Evolutionary conservation across 495 filamentous ascomycete species (phyloP), one percentile per base, ranked within the genome.

Genomic region (Articulospora tetracladia): DNA sequence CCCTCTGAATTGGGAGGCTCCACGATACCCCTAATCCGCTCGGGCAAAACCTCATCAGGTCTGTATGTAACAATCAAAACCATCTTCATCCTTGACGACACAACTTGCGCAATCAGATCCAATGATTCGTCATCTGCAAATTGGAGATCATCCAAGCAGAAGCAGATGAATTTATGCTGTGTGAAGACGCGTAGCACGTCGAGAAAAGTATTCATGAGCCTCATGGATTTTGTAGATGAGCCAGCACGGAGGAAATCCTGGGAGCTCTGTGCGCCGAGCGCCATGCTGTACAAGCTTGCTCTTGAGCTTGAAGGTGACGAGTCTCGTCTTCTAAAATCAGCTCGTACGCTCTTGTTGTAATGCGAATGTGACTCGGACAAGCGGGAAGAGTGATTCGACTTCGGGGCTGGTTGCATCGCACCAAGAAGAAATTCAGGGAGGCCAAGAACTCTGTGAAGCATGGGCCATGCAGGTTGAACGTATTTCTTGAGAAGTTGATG

Each of bases 111-210:
- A 24, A 96, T 84, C 58, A 96, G 74, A 49, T 96, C 90, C 36
- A 91, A 72, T 3, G 87, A 92, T 65, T 97, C 92, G 48, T 89
- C 83, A 65, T 97, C 92, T 19, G 91, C 90, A 68, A 87, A 91
- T 64, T 96, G 91, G 19, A 95, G 75, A 68, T 97, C 92, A 66
- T 97, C 92, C 6, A 96, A 73, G 62, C 86, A 91, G 36, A 95
- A 82, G 66, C 87, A 91, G 34, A 96, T 90, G 67, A 95, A 82
- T 65, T 88, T 90, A 62, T 87, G 85, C 3, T 85, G 79, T 1
- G 89, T 86, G 39, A 97, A 81, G 25, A 91, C 83, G 48, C 88
- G 80, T 53, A 97, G 68, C n/a, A 95, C 84, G 59, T 95, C 91
- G 28, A 96, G 69, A 69, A 93, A 92, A 24, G 88, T 90, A 66